Evolutionary conservation across 192 early-diverging fungal genomes (phyloP), one percentile per base, ranked within the genome.

Genomic region (Umbelopsis sp.): DNA sequence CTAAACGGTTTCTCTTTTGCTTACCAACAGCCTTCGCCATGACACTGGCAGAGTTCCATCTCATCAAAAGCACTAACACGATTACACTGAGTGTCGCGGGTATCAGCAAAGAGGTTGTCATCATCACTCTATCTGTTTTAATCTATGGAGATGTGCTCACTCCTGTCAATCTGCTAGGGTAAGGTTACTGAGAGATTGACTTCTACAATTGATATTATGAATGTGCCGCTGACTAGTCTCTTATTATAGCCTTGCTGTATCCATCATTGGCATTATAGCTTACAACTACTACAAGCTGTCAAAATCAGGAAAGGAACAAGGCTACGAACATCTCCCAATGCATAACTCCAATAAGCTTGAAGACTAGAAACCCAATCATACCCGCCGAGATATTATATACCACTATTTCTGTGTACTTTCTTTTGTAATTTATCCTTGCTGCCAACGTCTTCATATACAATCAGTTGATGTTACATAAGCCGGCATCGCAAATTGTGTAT

Each of bases 11-110:
- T 27, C 49, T 22, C 44, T 35, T 66, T 44, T 25, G 20, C 21
- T 33, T 4, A 11, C 27, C 27, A 30, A 44, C 68, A 73, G 94
- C 94, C 13, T 94, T 93, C 80, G 79, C 84, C 37, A 92, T 94
- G 91, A 89, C 92, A 1, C 76, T 92, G 5, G 79, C 86, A 5
- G 94, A 96, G 77, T 92, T 91, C 64, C 81, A 87, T 55, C 71
- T 94, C 33, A 94, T 95, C 71, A 87, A 92, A 49, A 82, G 74
- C 33, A 94, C 92, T 10, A 90, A 84, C 5, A 91, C 92, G 0
- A 88, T 95, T 6, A 93, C 94, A 0, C 82, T 95, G 35, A 92
- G 91, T n/a, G 88, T 94, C 1, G 90, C 89, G 3, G 94, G 94
- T 9, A 93, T 89, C 20, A 85, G 86, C 64, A 90, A 90, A 79